These are phyloP conservation scores for Paraconiothyrium sp. DNA, from an alignment of 2,329 filamentous ascomycete genomes.

Conservation along the genomic window DNA sequence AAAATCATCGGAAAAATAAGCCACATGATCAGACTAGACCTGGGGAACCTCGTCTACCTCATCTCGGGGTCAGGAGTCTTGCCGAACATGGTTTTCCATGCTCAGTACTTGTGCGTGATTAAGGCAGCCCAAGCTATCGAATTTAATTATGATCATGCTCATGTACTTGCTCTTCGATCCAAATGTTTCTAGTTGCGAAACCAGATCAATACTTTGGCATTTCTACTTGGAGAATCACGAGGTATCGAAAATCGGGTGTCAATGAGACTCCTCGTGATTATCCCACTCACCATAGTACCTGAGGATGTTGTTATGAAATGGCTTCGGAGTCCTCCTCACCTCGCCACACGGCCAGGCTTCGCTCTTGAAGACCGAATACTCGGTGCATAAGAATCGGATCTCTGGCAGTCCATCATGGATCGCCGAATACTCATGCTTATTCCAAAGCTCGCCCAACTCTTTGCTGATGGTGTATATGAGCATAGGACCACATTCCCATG, in stretches of 20 bases:
- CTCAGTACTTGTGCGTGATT: too few species aligned
- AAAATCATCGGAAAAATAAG: slow-evolving; percentile 5
- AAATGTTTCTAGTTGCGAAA: too few species aligned
- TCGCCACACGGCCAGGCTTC: neutral
- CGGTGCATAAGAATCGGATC: neutral
- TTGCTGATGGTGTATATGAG: neutral
- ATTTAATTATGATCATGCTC: too few species aligned
- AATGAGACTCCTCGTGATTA: neutral
- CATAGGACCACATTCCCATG: neutral
- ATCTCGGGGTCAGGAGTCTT: neutral
- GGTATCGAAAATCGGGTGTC: neutral
- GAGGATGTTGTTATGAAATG: neutral
- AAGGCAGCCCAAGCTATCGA: too few species aligned
- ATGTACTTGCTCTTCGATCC: too few species aligned
- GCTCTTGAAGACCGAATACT: neutral
- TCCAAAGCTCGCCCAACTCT: neutral
- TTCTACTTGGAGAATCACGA: neutral
- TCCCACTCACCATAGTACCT: neutral
- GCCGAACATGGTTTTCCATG: too few species aligned
- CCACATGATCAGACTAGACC: neutral
- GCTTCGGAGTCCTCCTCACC: neutral
- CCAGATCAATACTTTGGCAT: too few species aligned
- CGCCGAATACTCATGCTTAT: neutral
- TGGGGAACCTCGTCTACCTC: neutral
- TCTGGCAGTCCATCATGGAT: neutral